These are phyloP conservation scores for Nothophytophthora sp. DNA, from an alignment of 352 stramenopile genomes.

Conservation along the genomic window DNA sequence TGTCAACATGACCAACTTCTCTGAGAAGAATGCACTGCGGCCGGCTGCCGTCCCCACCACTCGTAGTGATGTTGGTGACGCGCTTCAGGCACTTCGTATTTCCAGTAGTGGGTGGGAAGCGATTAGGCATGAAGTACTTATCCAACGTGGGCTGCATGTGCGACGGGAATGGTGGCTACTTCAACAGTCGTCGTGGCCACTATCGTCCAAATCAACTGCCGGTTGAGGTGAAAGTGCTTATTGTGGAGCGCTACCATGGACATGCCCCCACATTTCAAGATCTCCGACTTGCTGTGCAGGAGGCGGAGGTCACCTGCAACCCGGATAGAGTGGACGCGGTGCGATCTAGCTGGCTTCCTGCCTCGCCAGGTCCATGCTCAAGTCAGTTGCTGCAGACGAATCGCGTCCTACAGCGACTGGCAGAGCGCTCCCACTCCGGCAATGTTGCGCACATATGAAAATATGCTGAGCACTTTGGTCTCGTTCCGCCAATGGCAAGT, in stretches of 20 bases:
- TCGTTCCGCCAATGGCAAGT: no score
- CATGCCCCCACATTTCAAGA: constrained; percentile 2
- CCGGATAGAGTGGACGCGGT: no score
- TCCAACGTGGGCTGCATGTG: constrained; percentile 2
- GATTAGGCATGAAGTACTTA: constrained; percentile 14
- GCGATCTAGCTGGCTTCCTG: no score
- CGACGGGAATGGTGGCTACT: constrained; percentile 1
- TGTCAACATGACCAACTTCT: constrained; percentile 5
- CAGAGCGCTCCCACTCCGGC: not conserved
- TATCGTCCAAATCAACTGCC: constrained; percentile 1
- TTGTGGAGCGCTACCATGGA: not conserved
- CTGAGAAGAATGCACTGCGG: constrained; percentile 1
- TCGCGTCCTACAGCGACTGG: no score
- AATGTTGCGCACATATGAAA: not conserved
- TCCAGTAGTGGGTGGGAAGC: no score
- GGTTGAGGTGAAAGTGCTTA: not conserved
- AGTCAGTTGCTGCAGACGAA: no score
- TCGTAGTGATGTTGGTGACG: not conserved
- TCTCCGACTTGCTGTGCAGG: not conserved
- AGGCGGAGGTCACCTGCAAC: not conserved
- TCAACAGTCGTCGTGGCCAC: constrained; percentile 1
- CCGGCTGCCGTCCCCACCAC: not conserved
- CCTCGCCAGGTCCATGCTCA: no score
- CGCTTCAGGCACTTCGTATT: not conserved
- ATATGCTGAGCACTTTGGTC: no score